Evolutionary conservation across 805 yeast genomes (phyloP).

Genomic region (Cyberlindnera meyerae): DNA sequence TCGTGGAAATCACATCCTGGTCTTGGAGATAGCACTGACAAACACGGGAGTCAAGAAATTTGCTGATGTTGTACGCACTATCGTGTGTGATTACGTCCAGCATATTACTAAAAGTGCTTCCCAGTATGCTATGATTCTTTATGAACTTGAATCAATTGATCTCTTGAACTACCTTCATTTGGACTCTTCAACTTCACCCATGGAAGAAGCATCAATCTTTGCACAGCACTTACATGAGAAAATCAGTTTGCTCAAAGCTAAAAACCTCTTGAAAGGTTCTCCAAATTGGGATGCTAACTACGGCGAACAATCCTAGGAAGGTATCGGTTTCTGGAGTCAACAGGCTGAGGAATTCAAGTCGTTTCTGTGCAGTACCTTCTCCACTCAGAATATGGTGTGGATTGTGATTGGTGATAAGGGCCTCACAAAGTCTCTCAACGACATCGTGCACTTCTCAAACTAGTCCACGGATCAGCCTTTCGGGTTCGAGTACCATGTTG

Average conservation of each 20-base stretch:
- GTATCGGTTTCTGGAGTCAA: slow-evolving; percentile 39
- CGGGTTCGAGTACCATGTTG: slow-evolving; percentile 36
- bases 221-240: slow-evolving; percentile 38
- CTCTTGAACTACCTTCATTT: slow-evolving; percentile 41
- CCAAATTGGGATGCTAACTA: slow-evolving; percentile 27
- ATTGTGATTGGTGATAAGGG: slow-evolving; percentile 30
- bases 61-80: slow-evolving; percentile 27
- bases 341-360: slow-evolving; percentile 34
- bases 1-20: slow-evolving; percentile 34
- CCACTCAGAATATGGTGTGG: slow-evolving; percentile 29
- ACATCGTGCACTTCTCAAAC: not conserved
- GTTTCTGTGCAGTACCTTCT: slow-evolving; percentile 30
- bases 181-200: slow-evolving; percentile 33
- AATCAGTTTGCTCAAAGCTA: slow-evolving; percentile 25
- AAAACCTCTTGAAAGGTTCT: slow-evolving; percentile 41
- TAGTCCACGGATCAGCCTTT: slow-evolving; percentile 35
- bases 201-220: slow-evolving; percentile 43
- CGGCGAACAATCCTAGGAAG: no score
- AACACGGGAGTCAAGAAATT: slow-evolving; percentile 39
- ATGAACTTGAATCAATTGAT: slow-evolving; percentile 45
- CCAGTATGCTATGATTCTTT: slow-evolving; percentile 36
- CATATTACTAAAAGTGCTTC: slow-evolving; percentile 16
- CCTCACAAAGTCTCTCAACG: not conserved
- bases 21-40: slow-evolving; percentile 48
- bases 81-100: slow-evolving; percentile 27